A percentile compares a stretch with the other conserved stretches of the same genome.
These are phyloP conservation scores for Cyclotella sp. DNA, from an alignment of 108 stramenopile genomes.

Conservation along the genomic window DNA sequence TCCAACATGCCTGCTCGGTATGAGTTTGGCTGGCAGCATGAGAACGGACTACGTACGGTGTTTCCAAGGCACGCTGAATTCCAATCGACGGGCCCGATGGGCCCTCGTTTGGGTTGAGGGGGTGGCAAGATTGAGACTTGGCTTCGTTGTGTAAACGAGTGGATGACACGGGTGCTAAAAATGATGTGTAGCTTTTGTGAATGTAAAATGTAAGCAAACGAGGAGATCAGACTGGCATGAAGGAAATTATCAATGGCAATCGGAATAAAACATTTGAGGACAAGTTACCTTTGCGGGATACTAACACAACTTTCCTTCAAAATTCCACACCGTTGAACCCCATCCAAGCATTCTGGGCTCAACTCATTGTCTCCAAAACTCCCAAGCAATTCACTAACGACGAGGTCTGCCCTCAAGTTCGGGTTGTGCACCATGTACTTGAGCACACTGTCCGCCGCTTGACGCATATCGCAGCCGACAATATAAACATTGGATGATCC, in stretches of 20 bases:
- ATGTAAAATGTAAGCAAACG: background rate
- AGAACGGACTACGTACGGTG: slow-evolving; percentile 95
- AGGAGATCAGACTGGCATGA: background rate
- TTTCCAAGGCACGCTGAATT: slow-evolving; percentile 88
- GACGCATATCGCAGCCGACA: slow-evolving; percentile 93
- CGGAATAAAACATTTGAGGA: slow-evolving; percentile 46
- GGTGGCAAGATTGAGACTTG: slow-evolving; percentile 62
- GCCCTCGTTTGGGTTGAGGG: slow-evolving; percentile 46
- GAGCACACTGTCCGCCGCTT: slow-evolving; percentile 53
- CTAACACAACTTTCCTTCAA: slow-evolving; percentile 75
- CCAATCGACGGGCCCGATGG: slow-evolving; percentile 67
- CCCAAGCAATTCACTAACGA: slow-evolving; percentile 97
- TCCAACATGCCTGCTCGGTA: slow-evolving; percentile 82
- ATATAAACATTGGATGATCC: slow-evolving; percentile 71
- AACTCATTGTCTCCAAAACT: slow-evolving; percentile 99
- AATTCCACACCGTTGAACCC: slow-evolving; percentile 77
- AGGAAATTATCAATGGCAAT: slow-evolving; percentile 20
- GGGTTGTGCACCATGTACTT: slow-evolving; percentile 41
- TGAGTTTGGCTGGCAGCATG: slow-evolving; percentile 92
- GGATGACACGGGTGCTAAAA: slow-evolving; percentile 91
- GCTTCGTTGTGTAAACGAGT: slow-evolving; percentile 88
- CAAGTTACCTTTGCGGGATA: slow-evolving; percentile 64
- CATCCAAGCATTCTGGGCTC: slow-evolving; percentile 98
- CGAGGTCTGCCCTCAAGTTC: slow-evolving; percentile 73
- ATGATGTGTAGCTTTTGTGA: slow-evolving; percentile 79